Conservation (phyloP, 2,329 filamentous ascomycete species). For the Colletotrichum shisoi region DNA sequence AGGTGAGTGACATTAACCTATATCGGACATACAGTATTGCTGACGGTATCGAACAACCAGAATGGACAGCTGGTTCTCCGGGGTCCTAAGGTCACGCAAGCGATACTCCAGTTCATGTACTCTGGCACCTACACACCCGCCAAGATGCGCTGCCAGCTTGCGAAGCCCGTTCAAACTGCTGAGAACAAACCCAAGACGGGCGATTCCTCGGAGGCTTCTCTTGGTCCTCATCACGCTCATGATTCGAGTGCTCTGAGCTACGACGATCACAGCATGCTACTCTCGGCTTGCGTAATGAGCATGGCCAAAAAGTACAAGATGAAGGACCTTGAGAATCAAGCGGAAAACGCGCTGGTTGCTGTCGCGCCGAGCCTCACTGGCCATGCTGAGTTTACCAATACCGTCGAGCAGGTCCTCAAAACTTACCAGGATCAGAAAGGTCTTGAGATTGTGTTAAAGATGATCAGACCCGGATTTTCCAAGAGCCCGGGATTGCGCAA, state of each 20-base stretch:
- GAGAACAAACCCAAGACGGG: not conserved
- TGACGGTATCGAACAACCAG: not conserved
- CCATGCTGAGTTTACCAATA: not conserved
- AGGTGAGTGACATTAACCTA: not conserved
- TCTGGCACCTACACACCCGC: not conserved
- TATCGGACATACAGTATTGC: not conserved
- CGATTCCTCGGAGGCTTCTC: not conserved
- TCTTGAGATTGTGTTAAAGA: not conserved
- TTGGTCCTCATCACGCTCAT: not conserved
- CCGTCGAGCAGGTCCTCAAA: not conserved
- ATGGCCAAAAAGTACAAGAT: not conserved
- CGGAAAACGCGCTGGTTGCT: not conserved
- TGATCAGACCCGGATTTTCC: not conserved
- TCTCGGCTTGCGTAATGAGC: not conserved
- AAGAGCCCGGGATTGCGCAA: not conserved
- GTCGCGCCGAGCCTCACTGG: not conserved
- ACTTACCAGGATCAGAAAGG: not conserved
- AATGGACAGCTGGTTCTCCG: not conserved
- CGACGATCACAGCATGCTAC: not conserved
- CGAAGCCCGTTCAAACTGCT: not conserved
- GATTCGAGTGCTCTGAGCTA: not conserved
- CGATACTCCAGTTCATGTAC: conserved; percentile 5
- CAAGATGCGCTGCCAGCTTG: not conserved
- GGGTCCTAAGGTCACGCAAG: not conserved
- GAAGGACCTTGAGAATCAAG: not conserved